These are phyloP conservation scores for Alternaria conjuncta DNA, from an alignment of 2,329 filamentous ascomycete genomes.

Conservation along the genomic window DNA sequence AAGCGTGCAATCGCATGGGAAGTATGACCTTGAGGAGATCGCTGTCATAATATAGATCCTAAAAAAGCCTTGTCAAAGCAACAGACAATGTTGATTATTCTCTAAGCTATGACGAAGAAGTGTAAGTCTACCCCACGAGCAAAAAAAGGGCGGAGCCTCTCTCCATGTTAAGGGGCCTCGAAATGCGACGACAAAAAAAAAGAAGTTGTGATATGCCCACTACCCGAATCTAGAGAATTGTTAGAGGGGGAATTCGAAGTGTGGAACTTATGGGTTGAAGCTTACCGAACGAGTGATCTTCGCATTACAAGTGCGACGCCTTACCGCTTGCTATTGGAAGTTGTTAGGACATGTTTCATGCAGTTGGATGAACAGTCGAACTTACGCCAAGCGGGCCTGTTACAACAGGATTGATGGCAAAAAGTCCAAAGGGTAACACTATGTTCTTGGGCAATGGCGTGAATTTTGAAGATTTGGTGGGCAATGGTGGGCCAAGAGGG, in stretches of 20 bases:
- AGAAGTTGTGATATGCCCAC: background rate
- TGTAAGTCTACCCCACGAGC: no score
- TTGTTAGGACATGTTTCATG: background rate
- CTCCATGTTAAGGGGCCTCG: no score
- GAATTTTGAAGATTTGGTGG: background rate
- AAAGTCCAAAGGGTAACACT: background rate
- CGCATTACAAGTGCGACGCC: conserved; percentile 25
- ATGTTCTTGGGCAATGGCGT: background rate
- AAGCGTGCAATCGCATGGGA: no score
- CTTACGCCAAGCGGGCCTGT: conserved; percentile 7
- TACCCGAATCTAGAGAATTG: background rate
- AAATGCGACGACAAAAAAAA: background rate
- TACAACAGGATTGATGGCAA: background rate
- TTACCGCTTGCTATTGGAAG: conserved; percentile 13
- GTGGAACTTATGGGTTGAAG: background rate
- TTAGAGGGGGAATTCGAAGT: background rate
- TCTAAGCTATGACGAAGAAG: no score
- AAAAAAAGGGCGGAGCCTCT: no score
- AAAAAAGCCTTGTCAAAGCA: no score
- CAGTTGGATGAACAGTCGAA: background rate
- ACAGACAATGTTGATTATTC: no score
- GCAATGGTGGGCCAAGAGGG: background rate
- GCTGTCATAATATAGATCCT: no score
- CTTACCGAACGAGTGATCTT: conserved; percentile 14
- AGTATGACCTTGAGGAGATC: no score